Evolutionary conservation across 306 rosid species (phyloP), one percentile per base, ranked within the genome.

Genomic region (Clitoria ternatea): DNA sequence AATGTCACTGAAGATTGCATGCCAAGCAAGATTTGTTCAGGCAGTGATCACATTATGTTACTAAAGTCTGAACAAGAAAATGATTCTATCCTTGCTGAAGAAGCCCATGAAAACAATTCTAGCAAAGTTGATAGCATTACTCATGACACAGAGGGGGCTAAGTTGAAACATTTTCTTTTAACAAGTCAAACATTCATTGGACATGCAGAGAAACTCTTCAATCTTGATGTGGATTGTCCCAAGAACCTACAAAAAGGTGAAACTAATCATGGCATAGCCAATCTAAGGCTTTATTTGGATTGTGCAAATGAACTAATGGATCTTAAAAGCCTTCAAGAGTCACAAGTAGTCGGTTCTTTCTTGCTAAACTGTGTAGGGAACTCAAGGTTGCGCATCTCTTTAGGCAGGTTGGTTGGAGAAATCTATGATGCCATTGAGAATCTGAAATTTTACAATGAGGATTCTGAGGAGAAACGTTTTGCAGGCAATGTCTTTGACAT

Each of bases 331-430:
- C 44, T 59, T 59, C 65, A 57, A 32, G 65, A 57, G 43, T 57
- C 65, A 17, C 44, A 32, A 32, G 65, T 32, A 9, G 26, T 14
- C 32, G 14, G 14, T 4, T 57, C 65, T 9, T 11, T 57, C 44
- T 17, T 57, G 43, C 65, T 32, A 3, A 14, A 43, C 1, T 32
- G 44, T 57, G 26, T 24, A 7, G 44, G 15, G 4, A 9, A 59
- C 65, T 59, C 65, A 32, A 59, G 27, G 33, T 59, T 59, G 17
- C 65, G 18, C 8, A 9, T 59, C 4, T 59, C 65, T 26, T 59
- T 33, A 17, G 27, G 44, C 26, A 59, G 8, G 44, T 33, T 33
- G 65, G 89, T 87, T 26, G 82, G 77, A 52, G 93, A 91, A 70
- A 79, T 87, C 45, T 72, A 73, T 44, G 19, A 66, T 5, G 79